These are phyloP conservation scores for Musa beccarii DNA, from an alignment of 176 grass and related monocot species.

Conservation along the genomic window DNA sequence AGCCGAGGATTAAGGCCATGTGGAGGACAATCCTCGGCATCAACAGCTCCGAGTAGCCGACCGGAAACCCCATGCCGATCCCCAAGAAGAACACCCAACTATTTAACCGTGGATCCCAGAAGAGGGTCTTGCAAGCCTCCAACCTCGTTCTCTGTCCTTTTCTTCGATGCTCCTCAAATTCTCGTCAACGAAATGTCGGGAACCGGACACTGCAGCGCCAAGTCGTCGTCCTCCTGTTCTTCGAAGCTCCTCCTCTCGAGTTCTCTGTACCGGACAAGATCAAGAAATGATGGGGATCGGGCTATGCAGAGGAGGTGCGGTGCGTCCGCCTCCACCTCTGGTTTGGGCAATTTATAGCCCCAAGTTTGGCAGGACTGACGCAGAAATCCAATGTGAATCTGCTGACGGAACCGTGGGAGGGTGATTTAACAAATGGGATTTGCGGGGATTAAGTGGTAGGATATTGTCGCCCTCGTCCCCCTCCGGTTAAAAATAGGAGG, in stretches of 20 bases:
- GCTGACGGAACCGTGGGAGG: neutral
- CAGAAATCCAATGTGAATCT: constrained; percentile 1
- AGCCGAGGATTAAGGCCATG: constrained; percentile 48
- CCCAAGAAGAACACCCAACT: too few relatives aligned
- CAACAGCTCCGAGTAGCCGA: constrained; percentile 64
- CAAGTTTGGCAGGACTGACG: neutral
- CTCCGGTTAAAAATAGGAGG: neutral
- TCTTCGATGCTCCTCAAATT: neutral
- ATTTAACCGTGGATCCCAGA: too few relatives aligned
- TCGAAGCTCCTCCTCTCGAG: neutral
- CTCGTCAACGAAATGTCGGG: neutral
- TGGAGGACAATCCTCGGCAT: constrained; percentile 65
- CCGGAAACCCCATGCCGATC: constrained; percentile 65
- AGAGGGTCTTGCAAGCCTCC: neutral
- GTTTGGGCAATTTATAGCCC: neutral
- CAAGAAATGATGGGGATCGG: neutral
- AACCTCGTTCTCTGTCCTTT: neutral
- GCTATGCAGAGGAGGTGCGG: neutral
- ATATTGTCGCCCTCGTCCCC: neutral
- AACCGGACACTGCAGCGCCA: neutral
- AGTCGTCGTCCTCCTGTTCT: neutral
- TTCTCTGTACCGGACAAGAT: neutral
- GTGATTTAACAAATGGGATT: neutral
- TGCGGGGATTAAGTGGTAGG: neutral
- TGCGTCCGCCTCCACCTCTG: neutral